These are phyloP conservation scores for Verticillium nonalfalfae DNA, from an alignment of 2,329 filamentous ascomycete species.

Conservation along the genomic window DNA sequence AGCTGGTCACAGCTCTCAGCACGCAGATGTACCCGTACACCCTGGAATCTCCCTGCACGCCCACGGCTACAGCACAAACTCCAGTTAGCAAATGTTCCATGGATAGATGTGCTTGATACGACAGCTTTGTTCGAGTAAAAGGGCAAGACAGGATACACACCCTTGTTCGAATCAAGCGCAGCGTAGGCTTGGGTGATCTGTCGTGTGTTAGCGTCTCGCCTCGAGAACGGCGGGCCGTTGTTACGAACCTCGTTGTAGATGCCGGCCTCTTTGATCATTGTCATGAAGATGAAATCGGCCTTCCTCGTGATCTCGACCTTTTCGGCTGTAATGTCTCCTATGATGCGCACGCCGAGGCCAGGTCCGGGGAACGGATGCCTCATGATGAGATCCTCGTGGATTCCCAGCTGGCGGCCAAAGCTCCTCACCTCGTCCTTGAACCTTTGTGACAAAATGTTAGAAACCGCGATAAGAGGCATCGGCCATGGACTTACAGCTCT, in stretches of 20 bases:
- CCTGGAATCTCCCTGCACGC: conserved; percentile 21
- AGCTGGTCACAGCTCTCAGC: conserved; percentile 38
- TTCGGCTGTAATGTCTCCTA: conserved; percentile 78
- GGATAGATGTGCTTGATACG: background rate
- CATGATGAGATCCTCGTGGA: conserved; percentile 52
- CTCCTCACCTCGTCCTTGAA: conserved; percentile 18
- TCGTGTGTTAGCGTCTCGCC: conserved; percentile 1
- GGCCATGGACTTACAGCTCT: conserved; percentile 19
- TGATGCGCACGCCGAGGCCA: conserved; percentile 65
- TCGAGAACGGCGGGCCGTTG: background rate
- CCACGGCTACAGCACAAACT: conserved; percentile 22
- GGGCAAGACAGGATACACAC: conserved; percentile 11
- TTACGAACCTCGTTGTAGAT: conserved; percentile 55
- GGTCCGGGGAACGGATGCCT: conserved; percentile 72
- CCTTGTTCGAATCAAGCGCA: conserved; percentile 33
- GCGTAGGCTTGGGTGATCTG: conserved; percentile 42
- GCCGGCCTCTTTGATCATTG: conserved; percentile 65
- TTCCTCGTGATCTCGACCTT: conserved; percentile 73
- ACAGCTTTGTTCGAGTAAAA: background rate
- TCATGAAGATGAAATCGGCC: conserved; percentile 74
- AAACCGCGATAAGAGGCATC: background rate
- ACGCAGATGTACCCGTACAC: conserved; percentile 25
- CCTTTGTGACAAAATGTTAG: background rate
- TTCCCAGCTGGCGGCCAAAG: conserved; percentile 21
- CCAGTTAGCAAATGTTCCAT: conserved; percentile 1